Percentiles rank a stretch among this genome's conserved stretches.
These are phyloP conservation scores for Hygrocybe punicea DNA, from an alignment of 768 basidiomycete species.

Conservation along the genomic window DNA sequence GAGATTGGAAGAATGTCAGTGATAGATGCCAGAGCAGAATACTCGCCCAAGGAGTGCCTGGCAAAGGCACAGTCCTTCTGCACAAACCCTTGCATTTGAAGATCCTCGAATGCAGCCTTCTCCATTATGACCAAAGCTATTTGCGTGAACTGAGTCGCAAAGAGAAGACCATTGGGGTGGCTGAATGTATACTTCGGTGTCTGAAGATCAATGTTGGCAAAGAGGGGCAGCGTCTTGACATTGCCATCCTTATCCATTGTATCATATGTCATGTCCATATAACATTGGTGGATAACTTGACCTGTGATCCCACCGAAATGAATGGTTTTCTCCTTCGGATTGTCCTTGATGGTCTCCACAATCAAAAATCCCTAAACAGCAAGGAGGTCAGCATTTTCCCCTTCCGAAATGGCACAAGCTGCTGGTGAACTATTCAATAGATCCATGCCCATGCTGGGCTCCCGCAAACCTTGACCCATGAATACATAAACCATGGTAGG, in stretches of 20 bases:
- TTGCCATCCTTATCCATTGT: constrained; percentile 94
- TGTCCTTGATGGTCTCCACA: constrained; percentile 94
- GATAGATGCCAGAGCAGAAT: constrained; percentile 96
- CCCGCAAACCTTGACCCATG: constrained; percentile 97
- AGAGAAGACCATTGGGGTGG: constrained; percentile 90
- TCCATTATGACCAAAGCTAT: constrained; percentile 98
- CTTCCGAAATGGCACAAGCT: constrained; percentile 96
- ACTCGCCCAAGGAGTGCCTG: constrained; percentile 97
- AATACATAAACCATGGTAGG: constrained; percentile 93
- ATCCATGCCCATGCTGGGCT: constrained; percentile 99
- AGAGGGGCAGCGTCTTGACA: constrained; percentile 93
- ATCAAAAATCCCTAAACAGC: constrained; percentile 98
- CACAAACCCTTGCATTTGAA: constrained; percentile 93
- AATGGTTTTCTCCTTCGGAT: constrained; percentile 93
- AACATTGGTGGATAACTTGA: constrained; percentile 95
- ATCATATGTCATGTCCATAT: constrained; percentile 99
- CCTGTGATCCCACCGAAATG: constrained; percentile 99
- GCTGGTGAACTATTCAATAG: constrained; percentile 90
- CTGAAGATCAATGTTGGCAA: constrained; percentile 90
- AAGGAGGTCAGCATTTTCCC: constrained; percentile 87
- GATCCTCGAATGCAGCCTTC: constrained; percentile 97
- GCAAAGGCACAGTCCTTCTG: constrained; percentile 92
- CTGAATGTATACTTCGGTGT: constrained; percentile 98
- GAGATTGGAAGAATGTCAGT: constrained; percentile 95
- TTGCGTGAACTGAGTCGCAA: constrained; percentile 98